Conservation (phyloP, 225 moss, liverwort and hornwort species). For the Sphagnum tenellum region DNA sequence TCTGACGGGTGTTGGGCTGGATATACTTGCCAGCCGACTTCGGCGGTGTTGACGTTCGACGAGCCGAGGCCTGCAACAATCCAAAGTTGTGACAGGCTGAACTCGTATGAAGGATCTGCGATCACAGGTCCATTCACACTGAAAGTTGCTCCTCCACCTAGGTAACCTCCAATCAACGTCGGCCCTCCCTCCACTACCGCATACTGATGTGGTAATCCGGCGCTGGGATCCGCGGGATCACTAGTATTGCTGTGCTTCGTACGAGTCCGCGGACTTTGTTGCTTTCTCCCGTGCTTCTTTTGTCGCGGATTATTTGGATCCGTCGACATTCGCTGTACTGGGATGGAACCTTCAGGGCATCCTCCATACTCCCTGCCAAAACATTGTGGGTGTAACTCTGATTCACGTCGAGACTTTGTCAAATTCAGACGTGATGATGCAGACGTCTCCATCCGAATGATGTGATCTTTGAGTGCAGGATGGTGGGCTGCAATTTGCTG, state of each 20-base stretch:
- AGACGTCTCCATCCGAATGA: conserved; percentile 1
- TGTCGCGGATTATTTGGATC: neutral
- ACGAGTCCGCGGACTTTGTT: neutral
- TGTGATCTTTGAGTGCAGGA: conserved; percentile 4
- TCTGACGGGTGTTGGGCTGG: neutral
- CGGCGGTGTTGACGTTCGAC: conserved; percentile 1
- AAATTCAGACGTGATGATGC: neutral
- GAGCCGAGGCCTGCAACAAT: neutral
- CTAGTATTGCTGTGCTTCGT: neutral
- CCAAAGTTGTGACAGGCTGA: conserved; percentile 2
- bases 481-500: conserved; percentile 10
- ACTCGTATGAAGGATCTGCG: neutral
- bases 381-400: neutral
- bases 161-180: neutral
- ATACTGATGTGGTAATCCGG: neutral
- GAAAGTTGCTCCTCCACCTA: neutral
- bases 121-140: neutral
- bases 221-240: neutral
- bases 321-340: conserved; percentile 3
- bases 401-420: neutral
- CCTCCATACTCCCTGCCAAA: conserved; percentile 8
- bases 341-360: conserved; percentile 6
- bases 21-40: conserved; percentile 11
- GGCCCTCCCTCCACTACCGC: too few species aligned
- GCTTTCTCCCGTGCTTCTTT: conserved; percentile 2